phyloP scores from a whole-genome alignment of 768 basidiomycete species.

The Suillus sp. region DNA sequence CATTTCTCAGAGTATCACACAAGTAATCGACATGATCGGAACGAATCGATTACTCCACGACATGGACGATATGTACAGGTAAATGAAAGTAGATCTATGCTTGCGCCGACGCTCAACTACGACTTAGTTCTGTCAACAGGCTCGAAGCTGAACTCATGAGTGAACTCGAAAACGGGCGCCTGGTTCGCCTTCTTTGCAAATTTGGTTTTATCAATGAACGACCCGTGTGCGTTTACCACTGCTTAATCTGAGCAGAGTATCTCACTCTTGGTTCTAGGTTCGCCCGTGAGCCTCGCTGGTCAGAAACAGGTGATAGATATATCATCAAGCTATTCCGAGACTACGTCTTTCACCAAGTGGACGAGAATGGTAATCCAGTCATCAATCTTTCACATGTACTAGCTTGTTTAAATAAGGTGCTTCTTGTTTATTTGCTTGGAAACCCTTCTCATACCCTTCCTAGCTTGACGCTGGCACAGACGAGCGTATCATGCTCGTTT shows the following conservation, averaged over 20 bases:
- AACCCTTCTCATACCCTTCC: background rate
- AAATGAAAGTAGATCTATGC: slow-evolving; percentile 25
- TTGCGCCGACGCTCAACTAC: slow-evolving; percentile 7
- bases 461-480: slow-evolving; percentile 93
- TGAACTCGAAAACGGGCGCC: slow-evolving; percentile 91
- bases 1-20: slow-evolving; percentile 63
- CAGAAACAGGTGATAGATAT: slow-evolving; percentile 97
- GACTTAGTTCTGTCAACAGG: slow-evolving; percentile 71
- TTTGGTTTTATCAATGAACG: slow-evolving; percentile 99
- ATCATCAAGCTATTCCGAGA: slow-evolving; percentile 98
- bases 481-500: slow-evolving; percentile 92
- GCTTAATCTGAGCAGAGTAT: background rate
- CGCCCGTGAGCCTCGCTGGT: slow-evolving; percentile 95
- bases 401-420: slow-evolving; percentile 90
- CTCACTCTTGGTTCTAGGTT: slow-evolving; percentile 57
- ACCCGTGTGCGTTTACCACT: slow-evolving; percentile 74
- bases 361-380: slow-evolving; percentile 86
- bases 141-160: slow-evolving; percentile 82
- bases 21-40: slow-evolving; percentile 80
- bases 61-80: slow-evolving; percentile 84
- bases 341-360: slow-evolving; percentile 97
- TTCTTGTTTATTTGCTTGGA: slow-evolving; percentile 11
- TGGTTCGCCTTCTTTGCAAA: slow-evolving; percentile 88
- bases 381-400: slow-evolving; percentile 91
- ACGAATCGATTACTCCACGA: slow-evolving; percentile 66